Evolutionary conservation across 2,329 filamentous ascomycete species (phyloP).

Genomic region (Hypoxylon sp.): DNA sequence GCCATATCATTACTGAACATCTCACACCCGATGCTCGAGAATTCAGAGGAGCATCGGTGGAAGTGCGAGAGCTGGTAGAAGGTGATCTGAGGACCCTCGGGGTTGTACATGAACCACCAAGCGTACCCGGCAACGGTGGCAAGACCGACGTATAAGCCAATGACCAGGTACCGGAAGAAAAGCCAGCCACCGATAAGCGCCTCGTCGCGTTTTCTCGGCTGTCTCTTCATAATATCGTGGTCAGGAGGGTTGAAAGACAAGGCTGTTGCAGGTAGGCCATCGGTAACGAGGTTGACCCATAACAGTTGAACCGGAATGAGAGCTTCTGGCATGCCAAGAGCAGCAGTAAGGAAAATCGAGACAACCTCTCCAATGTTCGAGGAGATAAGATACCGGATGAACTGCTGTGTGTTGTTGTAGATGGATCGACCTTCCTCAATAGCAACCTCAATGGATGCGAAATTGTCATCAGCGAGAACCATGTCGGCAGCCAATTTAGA

Average conservation of each 20-base stretch:
- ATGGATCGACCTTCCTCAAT: constrained; percentile 98
- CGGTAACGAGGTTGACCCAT: constrained; percentile 98
- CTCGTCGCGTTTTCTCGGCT: constrained; percentile 92
- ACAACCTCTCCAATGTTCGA: constrained; percentile 99
- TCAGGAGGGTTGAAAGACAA: constrained; percentile 99
- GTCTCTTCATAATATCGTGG: constrained; percentile 95
- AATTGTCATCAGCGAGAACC: constrained; percentile 99
- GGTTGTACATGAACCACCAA: constrained; percentile 99
- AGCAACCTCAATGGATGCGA: constrained; percentile 95
- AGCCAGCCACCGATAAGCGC: constrained; percentile 94
- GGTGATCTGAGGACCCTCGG: constrained; percentile 88
- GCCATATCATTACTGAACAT: constrained; percentile 92
- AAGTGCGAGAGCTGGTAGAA: constrained; percentile 94
- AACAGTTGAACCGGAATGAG: constrained; percentile 96
- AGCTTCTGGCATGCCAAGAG: constrained; percentile 96
- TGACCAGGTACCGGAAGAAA: constrained; percentile 97
- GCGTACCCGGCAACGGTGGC: constrained; percentile 97
- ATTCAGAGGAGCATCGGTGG: constrained; percentile 89
- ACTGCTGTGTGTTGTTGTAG: constrained; percentile 99
- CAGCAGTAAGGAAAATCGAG: constrained; percentile 97
- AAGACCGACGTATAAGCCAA: constrained; percentile 93
- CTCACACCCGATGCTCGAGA: constrained; percentile 89
- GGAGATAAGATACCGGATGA: constrained; percentile 98
- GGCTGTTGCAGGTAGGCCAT: constrained; percentile 95
- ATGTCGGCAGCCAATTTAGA: constrained; percentile 97